Base-by-base conservation (phyloP, 192 early-diverging fungal genomes). In the Jimgerdemannia lactiflua region DNA sequence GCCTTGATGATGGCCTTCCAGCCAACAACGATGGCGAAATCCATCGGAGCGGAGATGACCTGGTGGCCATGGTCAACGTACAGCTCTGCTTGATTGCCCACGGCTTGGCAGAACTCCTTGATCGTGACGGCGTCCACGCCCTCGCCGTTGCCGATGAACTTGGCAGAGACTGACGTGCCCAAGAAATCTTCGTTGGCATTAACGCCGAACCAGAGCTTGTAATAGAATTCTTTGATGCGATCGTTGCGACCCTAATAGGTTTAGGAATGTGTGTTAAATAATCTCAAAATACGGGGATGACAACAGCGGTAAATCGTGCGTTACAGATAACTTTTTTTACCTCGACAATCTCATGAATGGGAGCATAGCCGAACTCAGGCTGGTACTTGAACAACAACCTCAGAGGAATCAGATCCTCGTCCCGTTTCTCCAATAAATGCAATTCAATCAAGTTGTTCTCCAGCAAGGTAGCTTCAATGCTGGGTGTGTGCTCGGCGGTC, bases 11-110 rank as follows among this genome's bases (percentile, higher is more conserved):
- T 93, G 43, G 92, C 87, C 89, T 92, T 88, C 95, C 95, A 93
- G 44, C 92, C 95, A 70, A 94, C 94, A 70, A 96, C 94, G 73
- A 98, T 98, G 71, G 94, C 95, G 85, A 95, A 97, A 85, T 97
- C 95, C 94, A 98, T 92, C 29, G 97, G 97, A 64, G 92, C 90
- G 76, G 83, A 87, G 40, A 91, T 80, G 39, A 90, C 82, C 81
- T 92, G 87, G 75, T 90, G 91, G 75, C 91, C 91, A 76, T 89
- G 91, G 42, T 94, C 92, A 70, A 86, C 86, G 71, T 86, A 92
- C 67, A 83, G 80, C 70, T 91, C 83, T 59, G 84, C 88, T 79
- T 88, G 85, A 84, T 96, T 96, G 76, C 92, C 91, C 42, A 96
- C 87, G 70, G 91, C 84, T 70, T 92, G 89, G 74, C 87, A 86